These are phyloP conservation scores for Pugionium cornutum DNA, from an alignment of 345 rosid genomes.

Conservation along the genomic window DNA sequence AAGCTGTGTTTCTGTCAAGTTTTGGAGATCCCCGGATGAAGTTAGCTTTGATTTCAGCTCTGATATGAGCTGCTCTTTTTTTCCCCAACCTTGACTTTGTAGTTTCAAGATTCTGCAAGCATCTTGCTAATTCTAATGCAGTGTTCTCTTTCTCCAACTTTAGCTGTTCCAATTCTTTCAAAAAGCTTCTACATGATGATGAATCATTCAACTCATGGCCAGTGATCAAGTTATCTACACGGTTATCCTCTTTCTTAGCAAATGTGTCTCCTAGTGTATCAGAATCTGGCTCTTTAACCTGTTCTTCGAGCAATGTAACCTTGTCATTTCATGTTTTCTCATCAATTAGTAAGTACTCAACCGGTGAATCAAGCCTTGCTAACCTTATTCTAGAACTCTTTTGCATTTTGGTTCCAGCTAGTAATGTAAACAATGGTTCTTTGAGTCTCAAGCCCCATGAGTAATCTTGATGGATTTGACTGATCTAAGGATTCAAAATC, in stretches of 20 bases:
- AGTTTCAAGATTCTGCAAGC: constrained; percentile 48
- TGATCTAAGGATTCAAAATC: too few species aligned
- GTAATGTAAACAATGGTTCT: constrained; percentile 31
- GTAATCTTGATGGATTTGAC: too few species aligned
- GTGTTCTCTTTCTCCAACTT: constrained; percentile 52
- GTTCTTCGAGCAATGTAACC: constrained; percentile 52
- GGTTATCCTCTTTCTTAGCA: constrained; percentile 44
- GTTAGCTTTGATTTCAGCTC: constrained; percentile 49
- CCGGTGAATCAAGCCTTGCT: constrained; percentile 35
- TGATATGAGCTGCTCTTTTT: constrained; percentile 54
- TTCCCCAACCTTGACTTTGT: constrained; percentile 47
- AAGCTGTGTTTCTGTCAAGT: constrained; percentile 69
- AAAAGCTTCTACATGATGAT: constrained; percentile 24
- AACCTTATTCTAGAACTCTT: constrained; percentile 51
- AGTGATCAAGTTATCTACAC: constrained; percentile 37
- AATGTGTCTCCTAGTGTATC: constrained; percentile 37
- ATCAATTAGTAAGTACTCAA: constrained; percentile 39
- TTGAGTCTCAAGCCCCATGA: too few species aligned
- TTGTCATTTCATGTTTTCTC: constrained; percentile 12
- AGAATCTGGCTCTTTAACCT: constrained; percentile 31
- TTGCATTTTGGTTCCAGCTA: constrained; percentile 44
- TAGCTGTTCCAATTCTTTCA: constrained; percentile 52
- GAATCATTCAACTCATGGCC: constrained; percentile 27
- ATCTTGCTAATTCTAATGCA: constrained; percentile 46
- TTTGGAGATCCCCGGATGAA: constrained; percentile 48